Percentiles rank a stretch among this genome's conserved stretches.
These are phyloP conservation scores for Aspergillus taichungensis DNA, from an alignment of 495 filamentous ascomycete species.

Conservation along the genomic window DNA sequence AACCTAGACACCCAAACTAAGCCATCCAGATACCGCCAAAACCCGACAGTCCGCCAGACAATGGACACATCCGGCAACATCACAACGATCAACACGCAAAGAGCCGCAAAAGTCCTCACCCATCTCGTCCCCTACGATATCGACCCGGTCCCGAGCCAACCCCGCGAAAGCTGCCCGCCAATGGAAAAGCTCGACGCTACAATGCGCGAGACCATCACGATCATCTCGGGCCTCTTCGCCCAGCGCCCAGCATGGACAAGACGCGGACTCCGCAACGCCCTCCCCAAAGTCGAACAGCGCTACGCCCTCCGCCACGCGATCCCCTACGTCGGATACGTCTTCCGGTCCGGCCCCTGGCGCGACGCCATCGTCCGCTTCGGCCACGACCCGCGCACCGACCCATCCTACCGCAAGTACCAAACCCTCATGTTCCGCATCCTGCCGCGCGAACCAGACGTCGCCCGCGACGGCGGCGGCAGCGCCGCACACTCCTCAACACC, in stretches of 20 bases:
- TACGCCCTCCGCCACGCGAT: conserved; percentile 54
- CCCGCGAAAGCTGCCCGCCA: conserved; percentile 40
- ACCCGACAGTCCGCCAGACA: conserved; percentile 46
- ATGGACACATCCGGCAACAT: conserved; percentile 42
- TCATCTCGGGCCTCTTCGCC: conserved; percentile 52
- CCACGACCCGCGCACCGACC: conserved; percentile 70
- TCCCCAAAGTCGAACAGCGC: conserved; percentile 38
- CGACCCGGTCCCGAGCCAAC: conserved; percentile 39
- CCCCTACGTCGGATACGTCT: conserved; percentile 79
- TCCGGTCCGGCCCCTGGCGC: conserved; percentile 81
- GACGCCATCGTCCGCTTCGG: conserved; percentile 80
- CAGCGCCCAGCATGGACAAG: conserved; percentile 80
- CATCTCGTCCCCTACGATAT: conserved; percentile 57
- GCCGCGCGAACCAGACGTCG: conserved; percentile 72
- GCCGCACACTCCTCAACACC: neutral
- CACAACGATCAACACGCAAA: conserved; percentile 44
- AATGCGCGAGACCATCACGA: conserved; percentile 50
- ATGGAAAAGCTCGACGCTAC: conserved; percentile 35
- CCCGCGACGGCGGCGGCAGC: conserved; percentile 59
- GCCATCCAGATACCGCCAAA: conserved; percentile 44
- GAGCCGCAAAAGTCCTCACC: conserved; percentile 38
- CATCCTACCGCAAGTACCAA: conserved; percentile 72
- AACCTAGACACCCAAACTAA: neutral
- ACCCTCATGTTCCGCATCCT: conserved; percentile 69
- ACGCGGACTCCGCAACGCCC: conserved; percentile 61